Percentiles rank a stretch among this genome's conserved stretches.
phyloP scores from a whole-genome alignment of 805 yeast species.

The Wickerhamiella lipophila region DNA sequence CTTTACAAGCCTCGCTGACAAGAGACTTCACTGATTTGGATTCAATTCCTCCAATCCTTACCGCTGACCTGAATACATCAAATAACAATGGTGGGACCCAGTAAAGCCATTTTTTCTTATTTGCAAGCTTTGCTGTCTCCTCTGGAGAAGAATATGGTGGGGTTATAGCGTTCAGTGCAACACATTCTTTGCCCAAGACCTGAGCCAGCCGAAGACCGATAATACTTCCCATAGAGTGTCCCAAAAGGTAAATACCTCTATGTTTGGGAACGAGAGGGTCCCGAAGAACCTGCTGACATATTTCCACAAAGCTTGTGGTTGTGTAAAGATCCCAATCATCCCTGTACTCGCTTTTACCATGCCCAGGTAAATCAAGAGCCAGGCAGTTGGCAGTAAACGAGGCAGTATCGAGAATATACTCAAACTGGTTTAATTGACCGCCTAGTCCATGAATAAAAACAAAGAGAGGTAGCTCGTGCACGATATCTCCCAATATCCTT shows the following conservation, averaged over 20 bases:
- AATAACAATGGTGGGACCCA: slow-evolving; percentile 32
- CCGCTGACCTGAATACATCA: slow-evolving; percentile 43
- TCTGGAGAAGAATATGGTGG: background rate
- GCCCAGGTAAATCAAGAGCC: slow-evolving; percentile 78
- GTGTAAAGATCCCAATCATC: slow-evolving; percentile 26
- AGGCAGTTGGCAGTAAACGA: slow-evolving; percentile 50
- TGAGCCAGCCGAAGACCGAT: slow-evolving; percentile 34
- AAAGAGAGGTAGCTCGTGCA: slow-evolving; percentile 38
- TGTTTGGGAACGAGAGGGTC: slow-evolving; percentile 35
- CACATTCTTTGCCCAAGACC: slow-evolving; percentile 17
- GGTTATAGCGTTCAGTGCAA: background rate
- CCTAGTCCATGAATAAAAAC: slow-evolving; percentile 80
- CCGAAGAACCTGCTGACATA: slow-evolving; percentile 16
- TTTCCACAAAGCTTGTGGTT: slow-evolving; percentile 15
- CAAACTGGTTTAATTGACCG: slow-evolving; percentile 79
- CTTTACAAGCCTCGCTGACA: slow-evolving; percentile 29
- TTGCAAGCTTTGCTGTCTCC: slow-evolving; percentile 11
- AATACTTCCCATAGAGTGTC: slow-evolving; percentile 12
- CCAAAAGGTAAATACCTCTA: slow-evolving; percentile 41
- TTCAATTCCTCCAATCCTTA: slow-evolving; percentile 48
- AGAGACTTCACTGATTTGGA: slow-evolving; percentile 51
- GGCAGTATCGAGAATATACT: slow-evolving; percentile 50
- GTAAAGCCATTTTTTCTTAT: slow-evolving; percentile 19
- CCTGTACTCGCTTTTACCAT: slow-evolving; percentile 38
- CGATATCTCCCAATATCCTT: background rate